A percentile compares a stretch with the other conserved stretches of the same genome.
Conservation (phyloP, 1,284 basidiomycete species). For the Ganoderma sp. region DNA sequence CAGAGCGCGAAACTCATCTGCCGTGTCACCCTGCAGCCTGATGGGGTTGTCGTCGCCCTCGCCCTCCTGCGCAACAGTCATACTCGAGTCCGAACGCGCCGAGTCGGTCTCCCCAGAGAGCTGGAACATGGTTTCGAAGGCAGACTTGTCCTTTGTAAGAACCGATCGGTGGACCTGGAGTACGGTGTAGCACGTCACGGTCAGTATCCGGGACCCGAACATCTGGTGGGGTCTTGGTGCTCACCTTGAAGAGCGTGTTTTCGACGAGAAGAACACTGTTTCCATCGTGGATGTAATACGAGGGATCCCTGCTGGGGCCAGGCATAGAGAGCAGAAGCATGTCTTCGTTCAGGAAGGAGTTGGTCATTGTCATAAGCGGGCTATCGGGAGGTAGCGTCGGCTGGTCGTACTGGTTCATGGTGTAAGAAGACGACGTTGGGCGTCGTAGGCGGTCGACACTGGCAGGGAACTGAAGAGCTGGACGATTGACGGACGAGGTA, state of each 20-base stretch:
- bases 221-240: slow-evolving; percentile 23
- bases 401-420: slow-evolving; percentile 38
- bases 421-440: slow-evolving; percentile 9
- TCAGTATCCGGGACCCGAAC: neutral
- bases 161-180: slow-evolving; percentile 42
- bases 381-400: slow-evolving; percentile 39
- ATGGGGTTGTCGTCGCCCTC: slow-evolving; percentile 46
- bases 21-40: slow-evolving; percentile 44
- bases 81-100: slow-evolving; percentile 41
- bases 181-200: neutral
- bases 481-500: neutral
- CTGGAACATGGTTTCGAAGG: slow-evolving; percentile 46
- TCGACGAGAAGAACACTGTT: slow-evolving; percentile 64
- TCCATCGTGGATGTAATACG: slow-evolving; percentile 61
- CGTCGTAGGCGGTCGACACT: slow-evolving; percentile 7
- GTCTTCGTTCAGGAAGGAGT: slow-evolving; percentile 42
- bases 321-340: slow-evolving; percentile 44
- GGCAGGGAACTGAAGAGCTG: neutral
- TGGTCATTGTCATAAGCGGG: slow-evolving; percentile 43
- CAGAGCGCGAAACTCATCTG: slow-evolving; percentile 45
- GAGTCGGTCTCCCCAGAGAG: slow-evolving; percentile 43
- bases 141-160: slow-evolving; percentile 44
- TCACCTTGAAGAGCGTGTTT: slow-evolving; percentile 69
- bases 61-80: slow-evolving; percentile 41
- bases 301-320: slow-evolving; percentile 44